Base-by-base conservation (phyloP, 1,284 basidiomycete species). In the Clitocybe nebularis region DNA sequence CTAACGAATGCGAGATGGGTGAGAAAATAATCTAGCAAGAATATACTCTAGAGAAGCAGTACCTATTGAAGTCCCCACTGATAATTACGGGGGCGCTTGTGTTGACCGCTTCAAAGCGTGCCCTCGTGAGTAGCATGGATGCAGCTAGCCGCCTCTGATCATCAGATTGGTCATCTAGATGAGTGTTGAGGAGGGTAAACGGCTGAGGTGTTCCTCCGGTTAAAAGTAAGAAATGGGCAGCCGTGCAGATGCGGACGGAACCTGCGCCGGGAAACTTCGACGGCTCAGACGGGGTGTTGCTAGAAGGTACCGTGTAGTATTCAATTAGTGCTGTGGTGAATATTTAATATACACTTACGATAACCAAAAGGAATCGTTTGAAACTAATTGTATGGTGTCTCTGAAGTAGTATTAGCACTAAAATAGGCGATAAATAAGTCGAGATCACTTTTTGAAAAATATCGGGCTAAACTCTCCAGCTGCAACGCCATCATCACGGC, bases 401-500 rank as follows among this genome's bases (percentile, higher is more conserved):
- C n/a, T n/a, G n/a, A n/a, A n/a, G n/a, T n/a, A n/a, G n/a, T 57
- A 21, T 77, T 54, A 1, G 66, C 61, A 41, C 69, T 74, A 30
- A 36, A 2, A 10, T 5, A 39, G 16, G 40, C 29, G 5, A 13
- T 29, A 1, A 24, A 23, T 34, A 11, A 30, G 6, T 10, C 25
- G 5, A 41, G 4, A 10, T 14, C 48, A 76, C 70, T 64, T 72
- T 50, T 77, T 72, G 60, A 69, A 85, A 58, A 83, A 84, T 44
- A 84, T 75, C 0, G 81, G 78, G 47, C 72, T 74, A 58, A 78
- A 83, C 57, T 84, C 82, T 26, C 81, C 81, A 1, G 64, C 69
- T 19, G 62, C 47, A 8, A 62, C 60, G 2, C 81, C 81, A 54
- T 84, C 79, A 42, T 82, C 74, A 21, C 81, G 67, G 0, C 81